phyloP scores from a whole-genome alignment of 1,284 basidiomycete species.

The Microbotryomycetes sp. region DNA sequence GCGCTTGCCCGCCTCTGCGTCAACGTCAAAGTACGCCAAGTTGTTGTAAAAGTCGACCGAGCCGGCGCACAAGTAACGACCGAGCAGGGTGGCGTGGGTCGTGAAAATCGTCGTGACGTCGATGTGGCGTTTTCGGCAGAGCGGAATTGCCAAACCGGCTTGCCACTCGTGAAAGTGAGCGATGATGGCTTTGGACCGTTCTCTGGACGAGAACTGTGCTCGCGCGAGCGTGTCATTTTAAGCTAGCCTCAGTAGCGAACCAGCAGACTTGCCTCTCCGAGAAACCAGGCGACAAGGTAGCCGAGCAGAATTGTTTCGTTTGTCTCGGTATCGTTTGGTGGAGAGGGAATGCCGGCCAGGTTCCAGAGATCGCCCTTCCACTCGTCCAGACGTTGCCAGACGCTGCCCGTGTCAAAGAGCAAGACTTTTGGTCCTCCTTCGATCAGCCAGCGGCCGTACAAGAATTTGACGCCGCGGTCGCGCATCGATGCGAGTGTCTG shows the following conservation, averaged over 20 bases:
- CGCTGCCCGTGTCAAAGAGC: constrained; percentile 88
- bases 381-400: constrained; percentile 81
- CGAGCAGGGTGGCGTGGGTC: constrained; percentile 95
- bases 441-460: constrained; percentile 96
- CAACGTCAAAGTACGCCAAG: constrained; percentile 97
- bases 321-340: constrained; percentile 91
- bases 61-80: constrained; percentile 94
- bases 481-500: constrained; percentile 69
- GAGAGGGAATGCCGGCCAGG: constrained; percentile 90
- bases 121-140: constrained; percentile 91
- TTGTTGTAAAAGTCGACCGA: constrained; percentile 99
- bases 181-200: constrained; percentile 68
- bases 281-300: constrained; percentile 99
- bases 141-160: constrained; percentile 89
- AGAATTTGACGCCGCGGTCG: constrained; percentile 78
- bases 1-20: constrained; percentile 96
- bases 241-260: not conserved
- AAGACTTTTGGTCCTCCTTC: constrained; percentile 90
- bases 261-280: constrained; percentile 69
- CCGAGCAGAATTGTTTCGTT: constrained; percentile 99
- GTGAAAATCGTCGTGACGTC: constrained; percentile 94
- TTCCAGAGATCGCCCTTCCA: constrained; percentile 99
- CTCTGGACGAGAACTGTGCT: constrained; percentile 32
- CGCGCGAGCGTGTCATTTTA: not conserved
- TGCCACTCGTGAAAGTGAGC: constrained; percentile 99